Evolutionary conservation across 1,284 basidiomycete genomes (phyloP), one percentile per base, ranked within the genome.

Genomic region (Ceratobasidium sp.): DNA sequence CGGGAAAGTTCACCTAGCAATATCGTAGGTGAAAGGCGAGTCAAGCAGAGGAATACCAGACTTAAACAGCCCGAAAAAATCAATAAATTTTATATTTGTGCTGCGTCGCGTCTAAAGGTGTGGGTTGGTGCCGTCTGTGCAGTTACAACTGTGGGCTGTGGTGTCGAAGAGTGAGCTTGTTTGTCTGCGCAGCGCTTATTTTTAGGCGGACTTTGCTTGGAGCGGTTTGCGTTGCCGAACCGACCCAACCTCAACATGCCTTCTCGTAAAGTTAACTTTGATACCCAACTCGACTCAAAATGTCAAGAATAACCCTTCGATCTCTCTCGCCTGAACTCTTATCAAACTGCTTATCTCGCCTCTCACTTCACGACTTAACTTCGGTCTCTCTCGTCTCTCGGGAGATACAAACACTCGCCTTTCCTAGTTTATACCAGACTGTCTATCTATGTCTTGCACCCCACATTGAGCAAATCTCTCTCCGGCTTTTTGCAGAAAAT

Each of bases 341-440:
- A 10, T 21, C 26, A 18, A 36, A 1, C 16, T 57, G 53, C 6
- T 26, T 57, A 5, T 57, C 32, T 41, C 18, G 12, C 12, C 59
- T 62, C 45, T 16, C 62, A 43, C 32, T 26, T 45, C 62, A n/a
- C 3, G 48, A 67, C 21, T 30, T 67, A 12, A 34, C 48, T 30
- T 21, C 62, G 16, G 32, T 39, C 1, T 67, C 32, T 36, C 30
- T 67, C 3, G 34, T 23, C 5, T 53, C 62, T 39, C 32, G 26
- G 23, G 6, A 18, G 2, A 36, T 67, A 26, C 48, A 41, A 12
- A 18, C 46, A 21, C 62, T 67, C 6, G 21, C 50, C 18, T 53
- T 34, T 16, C 36, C 62, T 67, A 67, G 30, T n/a, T 52, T 67
- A 39, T 67, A 67, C 26, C 48, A 34, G 16, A 39, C 46, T 3